Conservation (phyloP, 441 rosid species). For the Eutrema salsugineum region DNA sequence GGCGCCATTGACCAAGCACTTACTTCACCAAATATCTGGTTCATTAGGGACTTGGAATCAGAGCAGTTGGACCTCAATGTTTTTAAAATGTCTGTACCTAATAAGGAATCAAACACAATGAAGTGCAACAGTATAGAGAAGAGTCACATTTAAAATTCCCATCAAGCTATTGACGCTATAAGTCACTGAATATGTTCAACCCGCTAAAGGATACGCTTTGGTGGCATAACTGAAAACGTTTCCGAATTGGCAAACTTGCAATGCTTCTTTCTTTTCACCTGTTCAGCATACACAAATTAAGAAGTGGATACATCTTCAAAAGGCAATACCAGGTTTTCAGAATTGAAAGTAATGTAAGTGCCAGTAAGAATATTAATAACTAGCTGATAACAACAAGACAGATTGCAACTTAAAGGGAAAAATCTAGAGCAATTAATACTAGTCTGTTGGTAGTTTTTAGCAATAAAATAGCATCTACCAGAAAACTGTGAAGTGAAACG, state of each 20-base stretch:
- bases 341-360: conserved; percentile 30
- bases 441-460: background rate
- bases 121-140: background rate
- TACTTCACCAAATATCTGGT: conserved; percentile 54
- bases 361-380: background rate
- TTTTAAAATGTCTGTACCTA: conserved; percentile 54
- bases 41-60: conserved; percentile 49
- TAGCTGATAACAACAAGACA: background rate
- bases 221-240: conserved; percentile 50
- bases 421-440: background rate
- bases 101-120: conserved; percentile 29
- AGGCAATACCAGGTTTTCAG: conserved; percentile 39
- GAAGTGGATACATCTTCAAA: conserved; percentile 30
- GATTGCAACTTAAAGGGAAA: background rate
- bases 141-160: background rate
- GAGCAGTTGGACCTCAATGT: conserved; percentile 41
- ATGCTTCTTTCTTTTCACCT: conserved; percentile 37
- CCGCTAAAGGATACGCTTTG: conserved; percentile 55
- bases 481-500: background rate
- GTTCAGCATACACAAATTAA: conserved; percentile 30
- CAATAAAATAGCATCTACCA: background rate
- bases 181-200: background rate
- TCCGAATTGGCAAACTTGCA: conserved; percentile 45
- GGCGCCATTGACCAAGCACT: conserved; percentile 40
- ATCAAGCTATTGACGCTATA: background rate